Conservation (phyloP, 1,139 yeast species). For the Geotrichum phurueaensis region DNA sequence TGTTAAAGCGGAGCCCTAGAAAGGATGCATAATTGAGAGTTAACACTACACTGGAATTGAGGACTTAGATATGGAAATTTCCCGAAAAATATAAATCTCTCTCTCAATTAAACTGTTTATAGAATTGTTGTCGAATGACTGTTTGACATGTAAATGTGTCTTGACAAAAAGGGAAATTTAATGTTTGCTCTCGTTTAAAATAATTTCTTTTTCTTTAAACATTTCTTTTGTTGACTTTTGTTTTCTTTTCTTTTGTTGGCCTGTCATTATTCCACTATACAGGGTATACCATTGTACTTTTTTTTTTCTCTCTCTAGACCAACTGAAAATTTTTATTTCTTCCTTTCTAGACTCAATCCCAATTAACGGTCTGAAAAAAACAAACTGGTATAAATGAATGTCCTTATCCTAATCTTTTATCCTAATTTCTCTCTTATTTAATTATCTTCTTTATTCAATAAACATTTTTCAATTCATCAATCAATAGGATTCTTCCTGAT, state of each 20-base stretch:
- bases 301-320: neutral
- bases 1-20: neutral
- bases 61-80: neutral
- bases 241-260: neutral
- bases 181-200: neutral
- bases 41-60: neutral
- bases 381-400: neutral
- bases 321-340: neutral
- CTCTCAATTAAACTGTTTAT: neutral
- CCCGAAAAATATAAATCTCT: neutral
- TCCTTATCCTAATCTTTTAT: neutral
- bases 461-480: neutral
- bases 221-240: neutral
- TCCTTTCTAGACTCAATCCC: neutral
- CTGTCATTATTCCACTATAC: neutral
- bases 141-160: neutral
- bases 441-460: neutral
- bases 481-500: neutral
- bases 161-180: neutral
- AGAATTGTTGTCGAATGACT: neutral
- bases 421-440: neutral
- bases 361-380: neutral
- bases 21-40: neutral
- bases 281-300: neutral
- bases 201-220: neutral